A percentile compares a stretch with the other conserved stretches of the same genome.
These are phyloP conservation scores for Naganishia randhawae DNA, from an alignment of 768 basidiomycete genomes.

Conservation along the genomic window DNA sequence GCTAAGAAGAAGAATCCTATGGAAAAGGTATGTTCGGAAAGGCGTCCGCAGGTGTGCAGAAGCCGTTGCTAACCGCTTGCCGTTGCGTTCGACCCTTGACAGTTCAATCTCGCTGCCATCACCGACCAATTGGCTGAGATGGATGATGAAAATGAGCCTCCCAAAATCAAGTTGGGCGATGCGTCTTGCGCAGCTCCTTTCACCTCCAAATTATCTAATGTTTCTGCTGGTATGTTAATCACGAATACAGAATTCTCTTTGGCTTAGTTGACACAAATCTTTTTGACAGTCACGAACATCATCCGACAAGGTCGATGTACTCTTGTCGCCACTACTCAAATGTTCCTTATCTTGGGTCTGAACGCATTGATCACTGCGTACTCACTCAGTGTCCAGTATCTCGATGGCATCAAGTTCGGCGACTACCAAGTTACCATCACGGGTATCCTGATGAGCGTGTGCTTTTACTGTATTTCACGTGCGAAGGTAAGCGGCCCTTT, in stretches of 20 bases:
- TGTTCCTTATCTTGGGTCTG: constrained; percentile 98
- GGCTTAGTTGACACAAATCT: not conserved
- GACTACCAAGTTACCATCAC: constrained; percentile 98
- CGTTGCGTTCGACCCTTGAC: not conserved
- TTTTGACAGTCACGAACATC: constrained; percentile 78
- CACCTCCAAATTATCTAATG: constrained; percentile 96
- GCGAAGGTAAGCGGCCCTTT: constrained; percentile 70
- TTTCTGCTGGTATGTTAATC: constrained; percentile 74
- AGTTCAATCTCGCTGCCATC: constrained; percentile 75
- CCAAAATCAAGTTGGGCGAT: constrained; percentile 98
- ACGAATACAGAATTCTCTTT: not conserved
- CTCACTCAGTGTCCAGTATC: constrained; percentile 91
- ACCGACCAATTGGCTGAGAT: constrained; percentile 83
- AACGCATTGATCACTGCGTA: constrained; percentile 99
- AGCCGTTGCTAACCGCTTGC: constrained; percentile 17
- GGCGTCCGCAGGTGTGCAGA: constrained; percentile 1
- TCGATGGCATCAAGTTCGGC: constrained; percentile 98
- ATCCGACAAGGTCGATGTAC: constrained; percentile 98
- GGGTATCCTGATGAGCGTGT: constrained; percentile 95
- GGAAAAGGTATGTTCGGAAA: constrained; percentile 66
- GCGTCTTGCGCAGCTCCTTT: constrained; percentile 98
- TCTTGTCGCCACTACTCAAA: constrained; percentile 95
- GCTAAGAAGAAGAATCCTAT: constrained; percentile 80
- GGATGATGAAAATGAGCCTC: constrained; percentile 87
- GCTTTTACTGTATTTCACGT: constrained; percentile 95